Base-by-base conservation (phyloP, 176 grass and related monocot genomes). In the Cenchrus americanus region DNA sequence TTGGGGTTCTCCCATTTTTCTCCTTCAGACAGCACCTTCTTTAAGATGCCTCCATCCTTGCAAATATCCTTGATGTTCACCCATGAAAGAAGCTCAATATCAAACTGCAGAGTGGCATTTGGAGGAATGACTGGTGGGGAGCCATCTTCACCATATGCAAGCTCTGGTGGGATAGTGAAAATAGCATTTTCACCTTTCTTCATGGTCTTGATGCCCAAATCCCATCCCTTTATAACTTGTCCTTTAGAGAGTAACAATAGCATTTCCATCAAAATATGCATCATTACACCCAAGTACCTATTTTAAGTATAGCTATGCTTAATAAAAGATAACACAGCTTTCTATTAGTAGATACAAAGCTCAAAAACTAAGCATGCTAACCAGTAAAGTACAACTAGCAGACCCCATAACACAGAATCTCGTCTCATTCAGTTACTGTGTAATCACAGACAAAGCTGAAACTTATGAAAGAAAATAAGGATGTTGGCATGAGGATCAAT, bases 151-250 rank as follows among this genome's bases (percentile, higher is more conserved):
- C 91, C 94, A 78, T 96, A 96, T 34, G 94, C 94, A 75, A 96
- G 62, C 81, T 93, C 91, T 59, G 94, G 82, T 70, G 91, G 91
- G 65, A 96, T 93, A 47, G 89, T 96, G 69, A 96, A 93, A 76
- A 96, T 87, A 74, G 94, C 88, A 86, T 93, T 96, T 66, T 96
- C 94, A 3, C 94, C 94, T 76, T 91, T 97, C 83, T 94, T 97
- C 89, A 97, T 97, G 40, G 91, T 97, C 83, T 97, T 94, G 49
- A 94, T 92, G 64, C 94, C 94, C 84, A 94, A 78, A 80, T 97
- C 94, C 94, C 94, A 97, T 71, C 94, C 94, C 55, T 97, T 97
- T 78, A 97, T 94, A 62, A 94, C 94, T 90, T 94, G 85, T 9
- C 89, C 94, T 97, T 71, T 60, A 83, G 44, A 53, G 47, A 54